Evolutionary conservation across 1,284 basidiomycete species (phyloP).

Genomic region (Cystobasidium pallidum): DNA sequence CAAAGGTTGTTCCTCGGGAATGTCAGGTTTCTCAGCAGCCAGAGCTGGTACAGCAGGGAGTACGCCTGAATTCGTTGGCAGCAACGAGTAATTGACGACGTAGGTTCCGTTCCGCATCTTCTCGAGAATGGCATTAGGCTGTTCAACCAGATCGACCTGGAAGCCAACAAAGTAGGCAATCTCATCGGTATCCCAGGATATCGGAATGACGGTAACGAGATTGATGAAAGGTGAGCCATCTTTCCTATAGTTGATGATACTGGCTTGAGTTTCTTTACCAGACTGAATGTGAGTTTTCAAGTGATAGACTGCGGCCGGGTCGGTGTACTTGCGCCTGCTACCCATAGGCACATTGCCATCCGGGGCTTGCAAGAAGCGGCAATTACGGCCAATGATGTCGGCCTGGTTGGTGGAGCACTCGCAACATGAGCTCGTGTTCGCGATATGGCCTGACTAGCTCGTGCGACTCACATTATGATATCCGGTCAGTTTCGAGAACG

Average conservation of each 20-base stretch:
- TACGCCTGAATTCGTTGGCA: constrained; percentile 43
- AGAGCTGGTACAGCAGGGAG: constrained; percentile 8
- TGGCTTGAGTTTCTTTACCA: constrained; percentile 84
- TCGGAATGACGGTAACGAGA: constrained; percentile 68
- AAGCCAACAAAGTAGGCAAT: constrained; percentile 89
- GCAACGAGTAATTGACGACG: constrained; percentile 52
- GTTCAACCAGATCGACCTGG: constrained; percentile 74
- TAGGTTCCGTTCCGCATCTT: constrained; percentile 53
- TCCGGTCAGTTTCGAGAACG: constrained; percentile 79
- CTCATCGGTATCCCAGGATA: constrained; percentile 65
- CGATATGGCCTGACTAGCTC: constrained; percentile 44
- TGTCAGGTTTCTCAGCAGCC: background rate
- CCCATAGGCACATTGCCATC: constrained; percentile 62
- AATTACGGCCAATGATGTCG: constrained; percentile 85
- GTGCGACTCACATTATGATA: constrained; percentile 64
- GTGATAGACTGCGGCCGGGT: constrained; percentile 65
- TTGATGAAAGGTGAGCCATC: constrained; percentile 75
- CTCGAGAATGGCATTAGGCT: constrained; percentile 81
- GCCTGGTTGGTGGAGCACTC: background rate
- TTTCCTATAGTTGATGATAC: constrained; percentile 84
- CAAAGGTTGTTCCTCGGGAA: background rate
- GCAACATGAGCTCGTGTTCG: background rate
- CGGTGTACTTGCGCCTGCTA: constrained; percentile 65
- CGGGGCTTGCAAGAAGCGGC: constrained; percentile 71
- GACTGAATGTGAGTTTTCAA: constrained; percentile 69